Conservation (phyloP, 176 grass and related monocot genomes). For the Cenchrus purpureus region DNA sequence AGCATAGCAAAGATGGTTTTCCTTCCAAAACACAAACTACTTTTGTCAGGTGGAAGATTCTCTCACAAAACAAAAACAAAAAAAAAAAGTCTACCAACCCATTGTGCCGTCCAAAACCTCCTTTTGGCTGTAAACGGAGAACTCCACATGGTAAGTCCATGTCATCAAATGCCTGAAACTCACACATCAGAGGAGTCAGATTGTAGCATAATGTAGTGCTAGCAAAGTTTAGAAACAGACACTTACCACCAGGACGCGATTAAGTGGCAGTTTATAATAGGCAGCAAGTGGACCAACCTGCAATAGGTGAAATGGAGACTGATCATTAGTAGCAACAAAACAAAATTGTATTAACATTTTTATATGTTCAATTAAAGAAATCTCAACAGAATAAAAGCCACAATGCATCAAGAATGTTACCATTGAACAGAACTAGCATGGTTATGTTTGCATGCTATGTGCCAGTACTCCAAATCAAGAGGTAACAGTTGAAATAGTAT, state of each 20-base stretch:
- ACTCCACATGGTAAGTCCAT: slow-evolving; percentile 83
- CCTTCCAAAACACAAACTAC: not conserved
- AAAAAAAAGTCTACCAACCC: slow-evolving; percentile 58
- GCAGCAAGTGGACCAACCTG: slow-evolving; percentile 84
- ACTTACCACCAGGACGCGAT: slow-evolving; percentile 73
- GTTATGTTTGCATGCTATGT: not conserved
- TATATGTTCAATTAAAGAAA: slow-evolving; percentile 3
- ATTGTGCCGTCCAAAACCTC: slow-evolving; percentile 81
- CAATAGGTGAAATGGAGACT: slow-evolving; percentile 30
- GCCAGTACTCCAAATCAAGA: slow-evolving; percentile 12
- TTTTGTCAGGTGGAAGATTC: not conserved
- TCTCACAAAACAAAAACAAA: not conserved
- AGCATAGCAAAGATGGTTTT: slow-evolving; percentile 26
- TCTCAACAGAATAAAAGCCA: not conserved
- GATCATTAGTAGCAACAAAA: slow-evolving; percentile 8
- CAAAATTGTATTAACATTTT: not conserved
- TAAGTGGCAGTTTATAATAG: slow-evolving; percentile 86
- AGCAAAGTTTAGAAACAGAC: slow-evolving; percentile 27
- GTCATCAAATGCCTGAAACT: slow-evolving; percentile 81
- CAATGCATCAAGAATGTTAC: not conserved
- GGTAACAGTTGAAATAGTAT: slow-evolving; percentile 8
- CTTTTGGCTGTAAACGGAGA: slow-evolving; percentile 88
- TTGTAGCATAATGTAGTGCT: not conserved
- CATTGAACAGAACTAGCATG: slow-evolving; percentile 15
- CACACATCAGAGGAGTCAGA: slow-evolving; percentile 28